Evolutionary conservation across 2,329 filamentous ascomycete genomes (phyloP).

Genomic region (Cladosporium sp.): DNA sequence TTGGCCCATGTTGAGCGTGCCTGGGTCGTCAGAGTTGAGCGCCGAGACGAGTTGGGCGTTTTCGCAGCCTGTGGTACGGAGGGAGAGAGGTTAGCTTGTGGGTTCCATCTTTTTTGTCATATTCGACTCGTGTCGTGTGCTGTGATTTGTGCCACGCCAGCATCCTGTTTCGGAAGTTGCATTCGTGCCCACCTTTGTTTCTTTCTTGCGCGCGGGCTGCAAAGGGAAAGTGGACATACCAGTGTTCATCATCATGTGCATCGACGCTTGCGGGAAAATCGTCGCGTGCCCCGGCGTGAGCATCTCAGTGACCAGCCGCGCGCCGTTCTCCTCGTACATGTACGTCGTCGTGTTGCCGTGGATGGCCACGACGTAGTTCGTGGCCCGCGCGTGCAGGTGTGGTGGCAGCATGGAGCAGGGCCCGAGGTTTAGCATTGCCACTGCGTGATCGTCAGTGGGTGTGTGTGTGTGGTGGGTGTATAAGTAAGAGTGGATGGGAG

Average conservation of each 20-base stretch:
- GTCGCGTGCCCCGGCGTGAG: slow-evolving; percentile 46
- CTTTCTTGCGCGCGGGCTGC: too few species aligned
- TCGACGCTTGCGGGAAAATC: slow-evolving; percentile 45
- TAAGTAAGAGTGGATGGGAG: neutral
- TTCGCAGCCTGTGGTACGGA: slow-evolving; percentile 38
- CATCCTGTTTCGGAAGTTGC: neutral
- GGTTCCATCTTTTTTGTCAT: too few species aligned
- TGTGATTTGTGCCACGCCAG: neutral
- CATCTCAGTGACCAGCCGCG: slow-evolving; percentile 37
- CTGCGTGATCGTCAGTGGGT: slow-evolving; percentile 14
- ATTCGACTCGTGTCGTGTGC: too few species aligned
- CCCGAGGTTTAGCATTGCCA: slow-evolving; percentile 41
- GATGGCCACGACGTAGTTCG: slow-evolving; percentile 47
- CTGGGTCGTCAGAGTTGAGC: slow-evolving; percentile 46
- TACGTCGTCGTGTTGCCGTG: slow-evolving; percentile 48
- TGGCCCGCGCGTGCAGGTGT: slow-evolving; percentile 48
- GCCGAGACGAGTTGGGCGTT: slow-evolving; percentile 48
- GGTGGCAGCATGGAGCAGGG: slow-evolving; percentile 51
- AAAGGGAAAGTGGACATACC: slow-evolving; percentile 30
- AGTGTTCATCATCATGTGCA: slow-evolving; percentile 51
- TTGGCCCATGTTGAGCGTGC: slow-evolving; percentile 48
- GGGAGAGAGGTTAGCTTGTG: neutral
- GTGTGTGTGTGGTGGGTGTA: neutral
- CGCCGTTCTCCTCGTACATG: slow-evolving; percentile 52
- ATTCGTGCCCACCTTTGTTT: neutral